A percentile compares a stretch with the other conserved stretches of the same genome.
phyloP scores from a whole-genome alignment of 768 basidiomycete genomes.

The Boletus sp. region DNA sequence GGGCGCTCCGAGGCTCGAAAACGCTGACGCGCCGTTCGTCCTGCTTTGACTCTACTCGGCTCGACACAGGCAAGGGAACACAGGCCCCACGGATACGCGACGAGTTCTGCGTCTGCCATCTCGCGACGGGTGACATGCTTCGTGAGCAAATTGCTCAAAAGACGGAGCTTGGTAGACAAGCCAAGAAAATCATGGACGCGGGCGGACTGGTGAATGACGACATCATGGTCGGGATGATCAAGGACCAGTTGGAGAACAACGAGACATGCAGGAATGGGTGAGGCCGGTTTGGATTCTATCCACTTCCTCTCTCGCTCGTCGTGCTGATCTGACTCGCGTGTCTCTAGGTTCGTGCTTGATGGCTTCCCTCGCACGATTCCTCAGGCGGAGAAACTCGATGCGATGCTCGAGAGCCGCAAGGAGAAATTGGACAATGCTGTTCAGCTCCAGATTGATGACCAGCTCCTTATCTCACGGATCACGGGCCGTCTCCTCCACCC shows the following conservation, averaged over 20 bases:
- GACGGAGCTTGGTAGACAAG: conserved; percentile 83
- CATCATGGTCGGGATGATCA: conserved; percentile 97
- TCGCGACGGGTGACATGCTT: conserved; percentile 99
- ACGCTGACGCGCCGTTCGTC: not conserved
- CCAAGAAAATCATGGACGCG: conserved; percentile 97
- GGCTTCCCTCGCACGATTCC: conserved; percentile 99
- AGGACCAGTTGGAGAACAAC: conserved; percentile 92
- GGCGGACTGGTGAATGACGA: conserved; percentile 96
- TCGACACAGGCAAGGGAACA: conserved; percentile 84
- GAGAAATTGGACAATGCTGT: conserved; percentile 93
- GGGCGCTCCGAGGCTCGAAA: not conserved
- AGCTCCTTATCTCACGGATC: conserved; percentile 94
- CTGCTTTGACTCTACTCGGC: not conserved
- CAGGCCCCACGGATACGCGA: conserved; percentile 93
- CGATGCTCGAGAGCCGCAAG: conserved; percentile 77
- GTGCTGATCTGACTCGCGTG: not conserved
- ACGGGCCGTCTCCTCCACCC: conserved; percentile 95
- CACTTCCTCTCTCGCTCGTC: not conserved
- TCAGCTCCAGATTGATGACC: conserved; percentile 89
- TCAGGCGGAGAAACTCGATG: conserved; percentile 93
- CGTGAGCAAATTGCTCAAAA: conserved; percentile 88
- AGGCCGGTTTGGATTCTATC: conserved; percentile 28
- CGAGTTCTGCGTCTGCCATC: conserved; percentile 94
- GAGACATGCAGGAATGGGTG: conserved; percentile 93
- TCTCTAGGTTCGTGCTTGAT: conserved; percentile 87